Conservation (phyloP, 1,139 yeast species). For the Suhomyces bolitotheri region DNA sequence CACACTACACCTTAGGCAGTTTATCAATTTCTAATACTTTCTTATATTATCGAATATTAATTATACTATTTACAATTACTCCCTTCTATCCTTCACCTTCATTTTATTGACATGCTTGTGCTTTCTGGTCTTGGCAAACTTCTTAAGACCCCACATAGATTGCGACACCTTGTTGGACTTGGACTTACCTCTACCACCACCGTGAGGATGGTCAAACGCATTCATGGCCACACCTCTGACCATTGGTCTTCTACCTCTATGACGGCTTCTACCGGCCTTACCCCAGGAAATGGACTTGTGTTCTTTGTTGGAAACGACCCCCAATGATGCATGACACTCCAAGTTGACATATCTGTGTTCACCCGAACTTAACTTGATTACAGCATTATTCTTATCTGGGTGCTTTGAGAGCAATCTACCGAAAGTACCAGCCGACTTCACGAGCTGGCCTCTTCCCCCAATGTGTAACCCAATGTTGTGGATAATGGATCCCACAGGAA, state of each 20-base stretch:
- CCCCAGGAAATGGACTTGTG: conserved; percentile 90
- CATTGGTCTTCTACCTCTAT: conserved; percentile 90
- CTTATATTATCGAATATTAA: too few relatives aligned
- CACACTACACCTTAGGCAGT: too few relatives aligned
- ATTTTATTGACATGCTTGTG: conserved; percentile 80
- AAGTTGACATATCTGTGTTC: conserved; percentile 88
- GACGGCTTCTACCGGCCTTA: conserved; percentile 95
- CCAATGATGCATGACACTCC: conserved; percentile 91
- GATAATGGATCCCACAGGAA: conserved; percentile 88
- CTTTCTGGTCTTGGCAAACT: conserved; percentile 90
- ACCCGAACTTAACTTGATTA: conserved; percentile 83
- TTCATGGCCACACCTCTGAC: conserved; percentile 99
- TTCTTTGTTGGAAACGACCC: conserved; percentile 91
- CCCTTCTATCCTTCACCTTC: conserved; percentile 77
- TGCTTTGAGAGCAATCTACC: conserved; percentile 84
- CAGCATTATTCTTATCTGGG: conserved; percentile 69
- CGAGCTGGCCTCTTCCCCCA: conserved; percentile 85
- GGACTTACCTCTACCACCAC: conserved; percentile 99
- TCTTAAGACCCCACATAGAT: conserved; percentile 98
- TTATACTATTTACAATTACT: conserved; percentile 15
- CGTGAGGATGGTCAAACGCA: conserved; percentile 97
- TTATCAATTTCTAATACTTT: not conserved
- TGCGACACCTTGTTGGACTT: conserved; percentile 92
- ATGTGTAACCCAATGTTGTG: conserved; percentile 81
- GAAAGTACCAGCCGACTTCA: conserved; percentile 93